Percentiles rank a stretch among this genome's conserved stretches.
phyloP scores from a whole-genome alignment of 139 green algal species.

The Picochlorum sp. region DNA sequence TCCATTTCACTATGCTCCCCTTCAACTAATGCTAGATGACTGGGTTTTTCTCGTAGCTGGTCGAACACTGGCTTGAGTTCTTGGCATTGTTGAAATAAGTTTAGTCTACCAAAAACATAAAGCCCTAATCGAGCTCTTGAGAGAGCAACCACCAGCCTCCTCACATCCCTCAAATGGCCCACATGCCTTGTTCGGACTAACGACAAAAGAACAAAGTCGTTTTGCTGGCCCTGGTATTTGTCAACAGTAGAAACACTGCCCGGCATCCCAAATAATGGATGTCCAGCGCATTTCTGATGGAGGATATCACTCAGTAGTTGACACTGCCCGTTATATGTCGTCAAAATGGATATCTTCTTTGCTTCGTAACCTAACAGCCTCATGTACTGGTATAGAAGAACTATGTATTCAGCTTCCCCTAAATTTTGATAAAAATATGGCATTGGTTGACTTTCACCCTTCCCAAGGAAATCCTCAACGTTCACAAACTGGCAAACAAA shows the following conservation, averaged over 20 bases:
- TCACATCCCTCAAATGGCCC: conserved; percentile 92
- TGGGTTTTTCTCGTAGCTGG: conserved; percentile 69
- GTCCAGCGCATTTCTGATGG: conserved; percentile 66
- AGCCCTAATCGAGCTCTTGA: conserved; percentile 86
- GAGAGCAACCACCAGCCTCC: conserved; percentile 91
- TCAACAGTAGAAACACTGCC: conserved; percentile 79
- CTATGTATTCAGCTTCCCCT: conserved; percentile 86
- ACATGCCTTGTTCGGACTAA: conserved; percentile 85
- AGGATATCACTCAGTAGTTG: conserved; percentile 89
- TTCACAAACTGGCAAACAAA: conserved; percentile 92
- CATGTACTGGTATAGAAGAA: conserved; percentile 89
- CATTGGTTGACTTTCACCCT: conserved; percentile 71
- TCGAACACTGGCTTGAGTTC: conserved; percentile 84
- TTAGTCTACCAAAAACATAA: conserved; percentile 84
- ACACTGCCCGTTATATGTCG: conserved; percentile 98
- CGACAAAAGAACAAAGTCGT: conserved; percentile 91
- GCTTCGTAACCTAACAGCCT: conserved; percentile 89
- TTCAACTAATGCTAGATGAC: conserved; percentile 63
- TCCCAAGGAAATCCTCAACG: conserved; percentile 69
- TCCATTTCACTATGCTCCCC: conserved; percentile 17
- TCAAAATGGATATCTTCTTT: conserved; percentile 87
- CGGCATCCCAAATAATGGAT: conserved; percentile 39
- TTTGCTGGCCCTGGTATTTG: conserved; percentile 98
- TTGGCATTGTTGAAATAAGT: conserved; percentile 87
- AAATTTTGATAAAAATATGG: conserved; percentile 97